These are phyloP conservation scores for Metschnikowia bowlesiae DNA, from an alignment of 805 yeast species.

Conservation along the genomic window DNA sequence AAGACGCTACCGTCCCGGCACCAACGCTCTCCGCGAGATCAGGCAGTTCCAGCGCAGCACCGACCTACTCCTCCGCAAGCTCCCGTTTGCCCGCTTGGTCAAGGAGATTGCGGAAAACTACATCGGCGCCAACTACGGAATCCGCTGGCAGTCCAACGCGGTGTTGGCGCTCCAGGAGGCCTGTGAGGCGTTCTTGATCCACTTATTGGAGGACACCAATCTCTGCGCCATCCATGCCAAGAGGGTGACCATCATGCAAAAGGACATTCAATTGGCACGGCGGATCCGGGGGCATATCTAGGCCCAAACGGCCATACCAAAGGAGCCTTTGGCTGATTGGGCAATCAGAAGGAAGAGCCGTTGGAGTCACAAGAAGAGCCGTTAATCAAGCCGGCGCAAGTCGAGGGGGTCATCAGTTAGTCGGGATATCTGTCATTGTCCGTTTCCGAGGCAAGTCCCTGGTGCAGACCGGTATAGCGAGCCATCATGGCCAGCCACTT, in stretches of 20 bases:
- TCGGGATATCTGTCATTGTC: too few species aligned
- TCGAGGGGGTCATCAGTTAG: too few species aligned
- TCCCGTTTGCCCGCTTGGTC: slow-evolving; percentile 75
- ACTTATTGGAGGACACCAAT: slow-evolving; percentile 72
- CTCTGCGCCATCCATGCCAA: slow-evolving; percentile 75
- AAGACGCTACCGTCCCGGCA: slow-evolving; percentile 57
- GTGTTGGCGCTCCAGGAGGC: slow-evolving; percentile 78
- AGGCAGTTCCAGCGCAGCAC: slow-evolving; percentile 64
- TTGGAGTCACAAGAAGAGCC: too few species aligned
- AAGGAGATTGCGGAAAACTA: slow-evolving; percentile 66
- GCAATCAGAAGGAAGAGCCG: too few species aligned
- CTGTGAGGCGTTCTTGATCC: slow-evolving; percentile 70
- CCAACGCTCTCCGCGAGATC: slow-evolving; percentile 63
- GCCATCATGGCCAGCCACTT: too few species aligned
- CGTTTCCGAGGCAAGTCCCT: too few species aligned
- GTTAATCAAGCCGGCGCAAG: too few species aligned
- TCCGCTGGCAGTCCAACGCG: slow-evolving; percentile 78
- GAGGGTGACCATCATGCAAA: slow-evolving; percentile 81
- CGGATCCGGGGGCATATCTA: slow-evolving; percentile 56
- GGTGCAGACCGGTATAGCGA: too few species aligned
- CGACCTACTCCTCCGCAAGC: slow-evolving; percentile 61
- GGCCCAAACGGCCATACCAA: neutral
- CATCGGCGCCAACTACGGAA: slow-evolving; percentile 49
- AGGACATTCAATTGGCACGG: slow-evolving; percentile 76
- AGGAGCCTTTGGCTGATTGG: too few species aligned